A percentile compares a stretch with the other conserved stretches of the same genome.
These are phyloP conservation scores for Alectoria sarmentosa DNA, from an alignment of 495 filamentous ascomycete species.

Conservation along the genomic window DNA sequence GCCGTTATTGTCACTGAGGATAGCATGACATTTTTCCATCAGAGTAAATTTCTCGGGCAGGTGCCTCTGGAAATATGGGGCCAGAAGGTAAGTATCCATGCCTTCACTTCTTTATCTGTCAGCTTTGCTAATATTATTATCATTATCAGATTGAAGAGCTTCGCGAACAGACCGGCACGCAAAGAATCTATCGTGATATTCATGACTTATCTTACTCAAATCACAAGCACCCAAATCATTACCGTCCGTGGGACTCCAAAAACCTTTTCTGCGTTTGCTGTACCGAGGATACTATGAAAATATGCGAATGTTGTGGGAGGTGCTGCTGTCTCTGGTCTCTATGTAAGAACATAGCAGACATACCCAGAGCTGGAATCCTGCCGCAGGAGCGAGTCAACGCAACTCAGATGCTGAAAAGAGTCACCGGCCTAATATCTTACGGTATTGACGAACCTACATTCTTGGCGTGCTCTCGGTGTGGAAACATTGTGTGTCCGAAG, in stretches of 20 bases:
- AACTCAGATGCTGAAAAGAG: not conserved
- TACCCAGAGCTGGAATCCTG: not conserved
- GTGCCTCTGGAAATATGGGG: not conserved
- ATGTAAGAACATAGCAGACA: not conserved
- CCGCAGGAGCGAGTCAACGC: conserved; percentile 4
- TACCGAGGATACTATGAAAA: not conserved
- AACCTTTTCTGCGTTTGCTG: conserved; percentile 18
- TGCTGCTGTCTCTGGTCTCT: conserved; percentile 1
- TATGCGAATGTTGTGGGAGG: not conserved
- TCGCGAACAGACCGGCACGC: conserved; percentile 9
- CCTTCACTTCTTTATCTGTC: not conserved
- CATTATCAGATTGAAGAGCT: conserved; percentile 2
- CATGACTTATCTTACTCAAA: not conserved
- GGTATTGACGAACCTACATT: conserved; percentile 26
- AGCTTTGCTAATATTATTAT: not conserved
- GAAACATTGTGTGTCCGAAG: conserved; percentile 24
- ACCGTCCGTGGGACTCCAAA: conserved; percentile 21
- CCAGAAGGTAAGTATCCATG: not conserved
- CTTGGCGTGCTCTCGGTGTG: conserved; percentile 29
- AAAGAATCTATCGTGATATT: conserved; percentile 1
- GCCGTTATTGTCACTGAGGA: too few species aligned
- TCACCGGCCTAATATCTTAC: not conserved
- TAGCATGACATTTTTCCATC: not conserved
- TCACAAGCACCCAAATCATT: conserved; percentile 22
- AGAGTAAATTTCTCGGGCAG: not conserved